Percentiles rank a stretch among this genome's conserved stretches.
Conservation (phyloP, 1,284 basidiomycete species). For the Rhodotorula sp. region DNA sequence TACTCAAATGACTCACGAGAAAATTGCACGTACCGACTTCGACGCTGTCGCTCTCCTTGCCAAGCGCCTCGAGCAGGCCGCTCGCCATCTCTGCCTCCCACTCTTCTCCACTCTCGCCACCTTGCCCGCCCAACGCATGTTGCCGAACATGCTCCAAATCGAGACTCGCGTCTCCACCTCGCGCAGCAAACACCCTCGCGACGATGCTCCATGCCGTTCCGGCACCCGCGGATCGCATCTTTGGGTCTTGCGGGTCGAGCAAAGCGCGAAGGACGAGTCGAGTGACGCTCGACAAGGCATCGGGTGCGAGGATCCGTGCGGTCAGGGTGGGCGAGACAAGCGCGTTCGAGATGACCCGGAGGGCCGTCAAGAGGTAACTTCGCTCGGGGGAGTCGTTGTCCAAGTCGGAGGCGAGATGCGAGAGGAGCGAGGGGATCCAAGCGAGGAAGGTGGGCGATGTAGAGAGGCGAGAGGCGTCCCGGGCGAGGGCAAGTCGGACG, state of each 20-base stretch:
- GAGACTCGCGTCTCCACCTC: not conserved
- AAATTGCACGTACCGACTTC: constrained; percentile 42
- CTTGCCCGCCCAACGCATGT: constrained; percentile 1
- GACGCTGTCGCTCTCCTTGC: constrained; percentile 30
- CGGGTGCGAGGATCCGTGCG: constrained; percentile 12
- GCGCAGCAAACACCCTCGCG: constrained; percentile 29
- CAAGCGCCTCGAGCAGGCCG: constrained; percentile 40
- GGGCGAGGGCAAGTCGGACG: constrained; percentile 41
- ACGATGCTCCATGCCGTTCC: constrained; percentile 43
- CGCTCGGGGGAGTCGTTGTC: constrained; percentile 7
- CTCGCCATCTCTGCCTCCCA: constrained; percentile 41
- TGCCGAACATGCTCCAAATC: not conserved
- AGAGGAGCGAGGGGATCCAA: constrained; percentile 14
- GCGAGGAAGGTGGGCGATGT: constrained; percentile 18
- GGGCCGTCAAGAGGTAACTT: constrained; percentile 40
- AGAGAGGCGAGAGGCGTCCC: constrained; percentile 19
- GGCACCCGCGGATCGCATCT: constrained; percentile 38
- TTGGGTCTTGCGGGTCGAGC: constrained; percentile 36
- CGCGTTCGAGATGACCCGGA: constrained; percentile 42
- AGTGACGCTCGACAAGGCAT: constrained; percentile 18
- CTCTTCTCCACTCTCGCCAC: constrained; percentile 30
- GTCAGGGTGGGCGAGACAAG: constrained; percentile 21
- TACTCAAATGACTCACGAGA: not conserved
- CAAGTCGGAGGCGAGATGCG: constrained; percentile 6
- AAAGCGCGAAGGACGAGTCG: constrained; percentile 39